phyloP scores from a whole-genome alignment of 2,329 filamentous ascomycete species.

The Neofusicoccum laricinum region DNA sequence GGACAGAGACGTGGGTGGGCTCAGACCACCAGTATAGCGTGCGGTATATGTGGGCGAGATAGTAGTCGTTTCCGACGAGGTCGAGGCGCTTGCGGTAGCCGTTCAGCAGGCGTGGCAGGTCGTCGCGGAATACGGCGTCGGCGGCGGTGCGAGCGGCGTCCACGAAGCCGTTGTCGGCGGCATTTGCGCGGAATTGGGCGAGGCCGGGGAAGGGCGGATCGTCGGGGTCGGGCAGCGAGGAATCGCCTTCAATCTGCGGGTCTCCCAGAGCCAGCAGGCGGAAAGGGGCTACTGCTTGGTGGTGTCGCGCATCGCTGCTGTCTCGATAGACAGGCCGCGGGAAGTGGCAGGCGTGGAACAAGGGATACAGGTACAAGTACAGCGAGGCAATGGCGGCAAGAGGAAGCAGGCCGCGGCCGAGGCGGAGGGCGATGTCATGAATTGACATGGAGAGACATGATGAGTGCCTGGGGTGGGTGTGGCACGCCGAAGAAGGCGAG shows the following conservation, averaged over 20 bases:
- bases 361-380: constrained; percentile 85
- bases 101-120: constrained; percentile 65
- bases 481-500: background rate
- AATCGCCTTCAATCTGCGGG: constrained; percentile 90
- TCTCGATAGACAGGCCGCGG: constrained; percentile 42
- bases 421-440: constrained; percentile 44
- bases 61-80: constrained; percentile 89
- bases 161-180: background rate
- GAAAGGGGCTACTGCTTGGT: constrained; percentile 63
- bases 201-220: constrained; percentile 45
- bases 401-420: constrained; percentile 56
- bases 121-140: constrained; percentile 34
- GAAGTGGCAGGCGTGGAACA: constrained; percentile 78
- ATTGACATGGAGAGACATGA: constrained; percentile 48
- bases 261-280: constrained; percentile 85
- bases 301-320: constrained; percentile 24
- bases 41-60: constrained; percentile 88
- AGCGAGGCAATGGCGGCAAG: constrained; percentile 67
- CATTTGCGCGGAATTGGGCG: constrained; percentile 31
- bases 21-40: constrained; percentile 77
- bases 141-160: background rate
- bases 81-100: constrained; percentile 78
- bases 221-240: constrained; percentile 63
- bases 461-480: background rate
- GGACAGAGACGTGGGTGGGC: constrained; percentile 82